Conservation (phyloP, 352 stramenopile species). For the Hyaloperonospora arabidopsidis region DNA sequence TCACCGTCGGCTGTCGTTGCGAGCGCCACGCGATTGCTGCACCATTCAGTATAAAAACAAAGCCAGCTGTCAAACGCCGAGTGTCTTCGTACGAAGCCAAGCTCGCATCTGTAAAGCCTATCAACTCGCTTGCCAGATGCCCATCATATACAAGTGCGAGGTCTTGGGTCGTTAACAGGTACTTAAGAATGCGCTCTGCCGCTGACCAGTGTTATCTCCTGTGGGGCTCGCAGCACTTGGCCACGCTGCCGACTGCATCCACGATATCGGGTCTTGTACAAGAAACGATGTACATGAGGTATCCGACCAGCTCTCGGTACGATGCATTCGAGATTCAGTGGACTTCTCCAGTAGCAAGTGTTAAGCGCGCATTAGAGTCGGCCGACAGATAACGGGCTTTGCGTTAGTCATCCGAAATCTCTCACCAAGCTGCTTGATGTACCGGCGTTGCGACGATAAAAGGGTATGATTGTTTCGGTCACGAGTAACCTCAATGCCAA, state of each 20-base stretch:
- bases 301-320: neutral
- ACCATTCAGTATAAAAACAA: neutral
- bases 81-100: neutral
- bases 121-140: neutral
- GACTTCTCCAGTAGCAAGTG: neutral
- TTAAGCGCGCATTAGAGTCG: neutral
- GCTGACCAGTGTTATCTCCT: neutral
- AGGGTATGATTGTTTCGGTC: neutral
- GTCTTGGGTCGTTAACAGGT: neutral
- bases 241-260: neutral
- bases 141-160: neutral
- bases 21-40: neutral
- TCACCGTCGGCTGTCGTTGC: neutral
- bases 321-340: neutral
- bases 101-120: neutral
- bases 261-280: neutral
- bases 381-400: neutral
- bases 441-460: neutral
- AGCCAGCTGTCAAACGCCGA: neutral
- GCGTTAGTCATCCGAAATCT: neutral
- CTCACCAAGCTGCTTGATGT: neutral
- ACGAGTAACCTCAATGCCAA: neutral
- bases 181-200: neutral
- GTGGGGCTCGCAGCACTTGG: neutral
- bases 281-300: neutral